Conservation (phyloP, 2,329 filamentous ascomycete genomes). For the Byssothecium circinans region DNA sequence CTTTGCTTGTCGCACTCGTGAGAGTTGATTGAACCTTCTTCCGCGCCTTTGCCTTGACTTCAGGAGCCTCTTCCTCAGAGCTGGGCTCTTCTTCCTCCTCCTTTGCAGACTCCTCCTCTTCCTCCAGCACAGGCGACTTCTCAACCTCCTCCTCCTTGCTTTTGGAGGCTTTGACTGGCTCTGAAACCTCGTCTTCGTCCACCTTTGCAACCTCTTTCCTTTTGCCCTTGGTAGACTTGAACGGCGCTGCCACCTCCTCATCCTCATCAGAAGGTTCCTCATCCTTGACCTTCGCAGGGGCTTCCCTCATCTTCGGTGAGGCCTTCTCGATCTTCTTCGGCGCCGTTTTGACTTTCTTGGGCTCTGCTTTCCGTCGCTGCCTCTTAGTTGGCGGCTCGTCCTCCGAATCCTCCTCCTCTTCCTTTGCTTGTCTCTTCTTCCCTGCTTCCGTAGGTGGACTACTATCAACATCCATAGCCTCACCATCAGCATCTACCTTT, state of each 20-base stretch:
- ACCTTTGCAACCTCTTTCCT: constrained; percentile 13
- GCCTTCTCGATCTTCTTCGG: constrained; percentile 26
- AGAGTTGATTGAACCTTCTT: constrained; percentile 80
- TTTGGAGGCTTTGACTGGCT: constrained; percentile 17
- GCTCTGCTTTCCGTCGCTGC: constrained; percentile 31
- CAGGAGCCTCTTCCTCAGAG: constrained; percentile 67
- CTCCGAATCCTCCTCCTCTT: constrained; percentile 25
- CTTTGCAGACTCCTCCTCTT: constrained; percentile 28
- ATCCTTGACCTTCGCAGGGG: constrained; percentile 13
- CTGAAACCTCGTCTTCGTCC: constrained; percentile 22
- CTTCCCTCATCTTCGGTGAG: constrained; percentile 16
- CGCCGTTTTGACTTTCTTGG: constrained; percentile 17
- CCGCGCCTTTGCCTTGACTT: constrained; percentile 71
- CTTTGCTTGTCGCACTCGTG: constrained; percentile 63
- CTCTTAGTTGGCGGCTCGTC: constrained; percentile 42
- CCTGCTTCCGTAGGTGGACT: constrained; percentile 25
- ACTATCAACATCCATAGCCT: constrained; percentile 33
- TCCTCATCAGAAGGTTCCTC: constrained; percentile 18
- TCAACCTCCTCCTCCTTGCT: constrained; percentile 22
- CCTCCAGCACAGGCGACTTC: constrained; percentile 25
- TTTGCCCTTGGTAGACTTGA: constrained; percentile 20
- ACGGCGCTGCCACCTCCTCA: constrained; percentile 18
- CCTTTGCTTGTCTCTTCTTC: constrained; percentile 35
- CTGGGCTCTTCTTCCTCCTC: constrained; percentile 51
- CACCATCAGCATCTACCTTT: constrained; percentile 17